These are phyloP conservation scores for Trifolium pratense DNA, from an alignment of 306 rosid genomes.

Conservation along the genomic window DNA sequence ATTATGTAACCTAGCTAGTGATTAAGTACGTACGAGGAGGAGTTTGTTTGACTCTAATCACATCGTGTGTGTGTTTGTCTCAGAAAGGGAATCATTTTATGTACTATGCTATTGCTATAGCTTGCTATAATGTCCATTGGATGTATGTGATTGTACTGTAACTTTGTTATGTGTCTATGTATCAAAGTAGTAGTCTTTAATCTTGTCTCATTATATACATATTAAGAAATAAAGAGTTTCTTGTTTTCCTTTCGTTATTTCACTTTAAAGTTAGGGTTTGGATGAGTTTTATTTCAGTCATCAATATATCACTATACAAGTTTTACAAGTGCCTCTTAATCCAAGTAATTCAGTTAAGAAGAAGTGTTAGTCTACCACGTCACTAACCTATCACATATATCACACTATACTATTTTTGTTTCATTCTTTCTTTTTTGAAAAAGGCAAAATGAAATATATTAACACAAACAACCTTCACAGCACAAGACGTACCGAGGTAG, in stretches of 20 bases:
- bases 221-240: background rate
- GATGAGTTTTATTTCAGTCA: background rate
- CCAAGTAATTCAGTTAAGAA: background rate
- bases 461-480: no score
- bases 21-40: background rate
- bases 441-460: no score
- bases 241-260: background rate
- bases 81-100: conserved; percentile 3
- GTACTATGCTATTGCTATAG: background rate
- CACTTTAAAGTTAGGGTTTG: background rate
- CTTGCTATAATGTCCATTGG: background rate
- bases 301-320: background rate
- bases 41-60: background rate
- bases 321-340: background rate
- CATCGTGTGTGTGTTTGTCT: background rate
- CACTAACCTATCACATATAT: no score
- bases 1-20: background rate
- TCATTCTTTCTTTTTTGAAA: no score
- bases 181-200: conserved; percentile 3
- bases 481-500: no score
- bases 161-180: background rate
- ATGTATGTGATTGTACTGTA: background rate
- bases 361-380: no score
- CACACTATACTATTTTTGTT: no score
- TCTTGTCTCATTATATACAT: background rate